Conservation (phyloP, 192 early-diverging fungal species). For the Linnemannia hyalina region DNA sequence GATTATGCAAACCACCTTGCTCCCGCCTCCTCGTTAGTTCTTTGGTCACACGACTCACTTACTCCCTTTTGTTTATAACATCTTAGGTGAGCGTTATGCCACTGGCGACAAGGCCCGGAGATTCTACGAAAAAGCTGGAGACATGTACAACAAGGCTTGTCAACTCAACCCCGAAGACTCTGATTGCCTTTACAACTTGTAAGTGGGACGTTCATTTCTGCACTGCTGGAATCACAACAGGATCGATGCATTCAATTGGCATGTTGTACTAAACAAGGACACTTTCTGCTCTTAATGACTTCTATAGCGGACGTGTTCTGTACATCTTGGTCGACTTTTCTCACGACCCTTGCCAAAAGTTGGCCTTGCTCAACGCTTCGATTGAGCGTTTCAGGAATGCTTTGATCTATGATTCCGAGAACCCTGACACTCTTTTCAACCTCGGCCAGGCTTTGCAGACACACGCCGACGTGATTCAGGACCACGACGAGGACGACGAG, state of each 20-base stretch:
- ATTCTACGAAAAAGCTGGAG: conserved; percentile 74
- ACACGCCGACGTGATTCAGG: conserved; percentile 66
- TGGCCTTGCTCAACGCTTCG: conserved; percentile 64
- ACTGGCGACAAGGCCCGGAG: conserved; percentile 75
- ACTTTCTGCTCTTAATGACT: background rate
- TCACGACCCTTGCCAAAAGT: conserved; percentile 57
- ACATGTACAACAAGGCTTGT: conserved; percentile 74
- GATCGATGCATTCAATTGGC: background rate
- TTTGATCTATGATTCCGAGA: conserved; percentile 59
- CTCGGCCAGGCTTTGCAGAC: conserved; percentile 75
- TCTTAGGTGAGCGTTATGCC: conserved; percentile 74
- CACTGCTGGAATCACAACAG: background rate
- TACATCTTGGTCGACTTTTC: conserved; percentile 69
- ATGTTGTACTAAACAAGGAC: background rate
- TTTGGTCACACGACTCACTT: background rate
- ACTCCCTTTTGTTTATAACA: background rate
- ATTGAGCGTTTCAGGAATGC: conserved; percentile 66
- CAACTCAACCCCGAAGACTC: conserved; percentile 64
- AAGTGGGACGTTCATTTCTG: background rate
- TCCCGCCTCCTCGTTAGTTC: background rate
- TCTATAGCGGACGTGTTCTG: conserved; percentile 65
- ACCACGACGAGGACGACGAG: conserved; percentile 61
- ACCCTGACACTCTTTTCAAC: conserved; percentile 77
- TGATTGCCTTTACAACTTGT: conserved; percentile 80
- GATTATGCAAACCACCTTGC: background rate